A percentile compares a stretch with the other conserved stretches of the same genome.
These are phyloP conservation scores for Acmispon strigosus DNA, from an alignment of 306 rosid genomes.

Conservation along the genomic window DNA sequence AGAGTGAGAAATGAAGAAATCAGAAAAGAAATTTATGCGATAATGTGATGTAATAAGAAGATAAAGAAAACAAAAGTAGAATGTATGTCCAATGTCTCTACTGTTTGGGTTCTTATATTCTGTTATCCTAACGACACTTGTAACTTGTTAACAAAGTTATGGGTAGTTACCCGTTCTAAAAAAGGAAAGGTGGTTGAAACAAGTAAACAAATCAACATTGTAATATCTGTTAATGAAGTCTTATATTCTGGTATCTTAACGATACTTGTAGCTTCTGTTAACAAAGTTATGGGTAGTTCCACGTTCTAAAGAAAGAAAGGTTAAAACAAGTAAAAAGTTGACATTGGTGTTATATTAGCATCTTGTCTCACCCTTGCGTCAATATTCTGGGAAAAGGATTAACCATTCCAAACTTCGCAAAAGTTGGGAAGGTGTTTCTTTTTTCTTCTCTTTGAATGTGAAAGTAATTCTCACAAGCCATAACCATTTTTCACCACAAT, in stretches of 20 bases:
- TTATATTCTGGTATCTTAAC: too few species aligned
- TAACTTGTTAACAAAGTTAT: background rate
- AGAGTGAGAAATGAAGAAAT: too few species aligned
- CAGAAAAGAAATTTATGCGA: too few species aligned
- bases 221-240: too few species aligned
- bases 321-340: conserved; percentile 32
- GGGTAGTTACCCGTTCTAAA: too few species aligned
- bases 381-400: background rate
- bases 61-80: too few species aligned
- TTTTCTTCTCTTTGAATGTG: conserved; percentile 10
- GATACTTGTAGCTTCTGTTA: background rate
- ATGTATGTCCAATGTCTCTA: too few species aligned
- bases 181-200: too few species aligned
- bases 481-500: conserved; percentile 22
- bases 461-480: background rate
- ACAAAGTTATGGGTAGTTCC: background rate
- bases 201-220: too few species aligned
- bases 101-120: background rate
- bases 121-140: conserved; percentile 13
- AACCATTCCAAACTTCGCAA: conserved; percentile 22
- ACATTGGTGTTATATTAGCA: conserved; percentile 2
- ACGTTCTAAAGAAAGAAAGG: conserved; percentile 32
- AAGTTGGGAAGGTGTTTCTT: conserved; percentile 23
- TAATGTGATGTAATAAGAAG: too few species aligned
- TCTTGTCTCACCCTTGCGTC: background rate